Conservation (phyloP, 345 rosid genomes). For the Combretum micranthum region DNA sequence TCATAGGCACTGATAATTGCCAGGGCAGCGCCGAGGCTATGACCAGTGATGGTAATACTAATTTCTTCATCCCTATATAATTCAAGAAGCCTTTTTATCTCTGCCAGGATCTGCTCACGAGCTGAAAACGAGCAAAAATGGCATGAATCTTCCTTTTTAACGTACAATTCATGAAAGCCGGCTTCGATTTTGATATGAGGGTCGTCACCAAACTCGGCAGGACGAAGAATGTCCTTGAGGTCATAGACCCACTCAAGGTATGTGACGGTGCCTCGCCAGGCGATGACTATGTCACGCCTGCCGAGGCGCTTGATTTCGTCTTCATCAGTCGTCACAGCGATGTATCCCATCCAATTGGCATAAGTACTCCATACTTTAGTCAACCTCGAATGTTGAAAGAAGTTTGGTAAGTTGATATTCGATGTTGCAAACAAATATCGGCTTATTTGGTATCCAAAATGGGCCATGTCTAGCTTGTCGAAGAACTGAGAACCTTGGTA, state of each 20-base stretch:
- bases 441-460: constrained; percentile 15
- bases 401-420: constrained; percentile 12
- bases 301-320: constrained; percentile 14
- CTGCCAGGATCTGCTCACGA: no score
- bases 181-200: constrained; percentile 20
- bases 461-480: constrained; percentile 2
- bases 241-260: constrained; percentile 20
- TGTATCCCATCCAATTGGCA: constrained; percentile 27
- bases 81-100: no score
- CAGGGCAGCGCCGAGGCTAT: constrained; percentile 22
- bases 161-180: constrained; percentile 19
- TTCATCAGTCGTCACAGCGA: constrained; percentile 17
- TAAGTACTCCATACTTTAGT: constrained; percentile 12
- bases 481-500: constrained; percentile 12
- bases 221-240: no score
- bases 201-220: constrained; percentile 1
- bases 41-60: constrained; percentile 26
- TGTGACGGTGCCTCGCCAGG: constrained; percentile 22
- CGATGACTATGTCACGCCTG: constrained; percentile 17
- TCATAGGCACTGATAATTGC: constrained; percentile 21
- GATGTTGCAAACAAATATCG: constrained; percentile 18
- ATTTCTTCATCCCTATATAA: constrained; percentile 13
- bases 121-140: no score
- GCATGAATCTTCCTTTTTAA: no score
- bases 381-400: constrained; percentile 13